These are phyloP conservation scores for Chaetomium olivaceum DNA, from an alignment of 2,329 filamentous ascomycete species.

Conservation along the genomic window DNA sequence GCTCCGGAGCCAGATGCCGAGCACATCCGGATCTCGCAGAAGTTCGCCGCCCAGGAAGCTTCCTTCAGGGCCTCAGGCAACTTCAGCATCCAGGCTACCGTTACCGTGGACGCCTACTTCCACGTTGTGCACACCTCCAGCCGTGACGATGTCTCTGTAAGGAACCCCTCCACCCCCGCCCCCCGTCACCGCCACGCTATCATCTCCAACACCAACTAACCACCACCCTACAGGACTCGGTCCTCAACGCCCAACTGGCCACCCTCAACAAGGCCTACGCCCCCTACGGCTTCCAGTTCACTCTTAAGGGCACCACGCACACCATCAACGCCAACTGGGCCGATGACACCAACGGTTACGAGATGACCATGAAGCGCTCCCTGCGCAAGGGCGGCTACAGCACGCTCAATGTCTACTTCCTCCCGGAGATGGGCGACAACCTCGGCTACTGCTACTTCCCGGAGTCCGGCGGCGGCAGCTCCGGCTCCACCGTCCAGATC, in stretches of 20 bases:
- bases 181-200: too few species aligned
- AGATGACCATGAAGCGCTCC: conserved; percentile 47
- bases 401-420: conserved; percentile 52
- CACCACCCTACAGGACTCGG: conserved; percentile 36
- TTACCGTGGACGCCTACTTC: conserved; percentile 40
- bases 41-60: conserved; percentile 32
- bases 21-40: conserved; percentile 31
- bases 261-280: conserved; percentile 49
- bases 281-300: conserved; percentile 48
- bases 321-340: conserved; percentile 52
- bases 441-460: conserved; percentile 53
- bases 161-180: too few species aligned
- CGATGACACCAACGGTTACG: conserved; percentile 39
- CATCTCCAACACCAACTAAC: conserved; percentile 4
- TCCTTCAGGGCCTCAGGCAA: conserved; percentile 27
- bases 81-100: conserved; percentile 29
- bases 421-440: conserved; percentile 40
- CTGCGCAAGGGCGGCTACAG: conserved; percentile 47
- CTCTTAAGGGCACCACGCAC: conserved; percentile 41
- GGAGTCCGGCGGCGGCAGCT: conserved; percentile 33
- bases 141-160: conserved; percentile 43
- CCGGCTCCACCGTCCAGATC: conserved; percentile 36
- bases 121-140: conserved; percentile 37
- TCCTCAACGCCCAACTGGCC: conserved; percentile 45
- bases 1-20: conserved; percentile 33